Base-by-base conservation (phyloP, 441 rosid genomes). In the Dalechampia spathulata region DNA sequence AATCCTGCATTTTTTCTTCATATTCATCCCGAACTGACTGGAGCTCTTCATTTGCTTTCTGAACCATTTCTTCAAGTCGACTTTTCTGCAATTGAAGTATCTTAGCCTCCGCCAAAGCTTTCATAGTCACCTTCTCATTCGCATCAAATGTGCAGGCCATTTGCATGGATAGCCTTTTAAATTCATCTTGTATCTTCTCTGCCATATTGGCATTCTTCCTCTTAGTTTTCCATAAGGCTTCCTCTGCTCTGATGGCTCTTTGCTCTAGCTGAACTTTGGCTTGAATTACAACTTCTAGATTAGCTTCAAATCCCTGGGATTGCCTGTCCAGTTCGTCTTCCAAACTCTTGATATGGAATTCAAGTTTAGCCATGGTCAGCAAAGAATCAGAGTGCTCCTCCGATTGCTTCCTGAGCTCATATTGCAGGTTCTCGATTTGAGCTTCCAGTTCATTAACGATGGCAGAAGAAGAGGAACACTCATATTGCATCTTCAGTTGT, bases 181-280 rank as follows among this genome's bases (percentile, higher is more conserved):
- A 79, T 57, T 90, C 92, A 54, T 79, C 87, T 40, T 87, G 98
- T 49, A 90, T 78, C 64, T 77, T 79, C 66, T 76, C 85, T 7
- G 96, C 98, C 19, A 83, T 70, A 60, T 67, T 66, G 16, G 76
- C 82, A 63, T 85, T 85, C 65, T 76, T 87, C 85, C 68, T 76
- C 73, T 76, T 85, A 41, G 82, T 74, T 64, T 62, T 74, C 38
- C 79, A 62, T 82, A 90, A 62, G 37, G 85, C 83, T 74, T 82
- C 92, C 77, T 87, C 96, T 0, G 95, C 90, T 64, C 37, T 69
- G 55, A 90, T 85, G 39, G 90, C 95, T 74, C 90, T 78, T 67
- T 83, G 78, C 76, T 90, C 96, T 74, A 82, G 92, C 77, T 83
- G 82, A 48, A 87, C 78, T 75, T 79, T 90, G 56, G 68, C 79